Percentiles rank a stretch among this genome's conserved stretches.
phyloP scores from a whole-genome alignment of 306 rosid genomes.

The Citrullus colocynthis region DNA sequence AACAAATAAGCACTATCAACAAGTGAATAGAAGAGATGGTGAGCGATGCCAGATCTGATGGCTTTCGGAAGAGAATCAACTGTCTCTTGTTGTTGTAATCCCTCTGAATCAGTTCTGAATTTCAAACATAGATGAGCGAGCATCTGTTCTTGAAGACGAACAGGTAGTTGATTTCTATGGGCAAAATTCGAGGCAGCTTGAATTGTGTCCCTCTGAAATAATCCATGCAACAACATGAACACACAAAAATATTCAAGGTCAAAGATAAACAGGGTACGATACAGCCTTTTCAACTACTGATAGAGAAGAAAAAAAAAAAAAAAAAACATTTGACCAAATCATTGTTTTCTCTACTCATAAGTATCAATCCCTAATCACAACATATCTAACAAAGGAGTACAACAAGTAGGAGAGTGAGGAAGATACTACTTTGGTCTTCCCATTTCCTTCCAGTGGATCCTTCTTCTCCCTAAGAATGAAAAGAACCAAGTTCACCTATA shows the following conservation, averaged over 20 bases:
- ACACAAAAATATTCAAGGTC: background rate
- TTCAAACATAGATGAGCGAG: conserved; percentile 63
- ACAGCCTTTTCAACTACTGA: background rate
- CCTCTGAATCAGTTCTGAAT: conserved; percentile 66
- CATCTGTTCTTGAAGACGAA: conserved; percentile 68
- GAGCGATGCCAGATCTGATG: conserved; percentile 55
- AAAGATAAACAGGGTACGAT: background rate
- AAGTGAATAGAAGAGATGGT: conserved; percentile 45
- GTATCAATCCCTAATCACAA: no score
- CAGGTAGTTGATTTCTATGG: conserved; percentile 47
- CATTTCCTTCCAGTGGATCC: no score
- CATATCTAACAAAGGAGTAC: no score
- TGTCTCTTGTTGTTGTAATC: conserved; percentile 76
- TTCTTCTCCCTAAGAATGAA: no score
- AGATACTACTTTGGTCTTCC: no score
- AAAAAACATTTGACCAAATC: no score
- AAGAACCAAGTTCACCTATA: no score
- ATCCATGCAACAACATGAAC: background rate
- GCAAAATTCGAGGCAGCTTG: conserved; percentile 58
- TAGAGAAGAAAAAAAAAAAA: background rate
- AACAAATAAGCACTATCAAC: conserved; percentile 55
- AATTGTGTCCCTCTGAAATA: conserved; percentile 56
- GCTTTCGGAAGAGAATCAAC: conserved; percentile 74
- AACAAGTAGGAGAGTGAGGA: no score
- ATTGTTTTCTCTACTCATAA: no score